phyloP scores from a whole-genome alignment of 306 rosid genomes.

The Vigna mungo region DNA sequence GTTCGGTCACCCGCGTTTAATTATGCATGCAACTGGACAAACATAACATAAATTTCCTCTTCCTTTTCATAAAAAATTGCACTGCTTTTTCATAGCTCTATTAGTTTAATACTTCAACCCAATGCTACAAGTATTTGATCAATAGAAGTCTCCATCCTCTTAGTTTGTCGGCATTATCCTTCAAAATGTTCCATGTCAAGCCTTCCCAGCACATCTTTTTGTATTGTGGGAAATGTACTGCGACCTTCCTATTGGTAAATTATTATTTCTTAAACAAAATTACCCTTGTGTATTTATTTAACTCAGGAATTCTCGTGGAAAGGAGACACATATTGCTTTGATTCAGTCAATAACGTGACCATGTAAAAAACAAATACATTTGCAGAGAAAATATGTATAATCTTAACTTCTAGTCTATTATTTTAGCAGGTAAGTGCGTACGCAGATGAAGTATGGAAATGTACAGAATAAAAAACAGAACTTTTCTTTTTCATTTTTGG shows the following conservation, averaged over 20 bases:
- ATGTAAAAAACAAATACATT: neutral
- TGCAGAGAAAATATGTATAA: neutral
- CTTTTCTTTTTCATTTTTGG: neutral
- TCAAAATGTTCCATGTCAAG: constrained; percentile 62
- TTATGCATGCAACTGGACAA: constrained; percentile 75
- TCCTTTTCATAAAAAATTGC: constrained; percentile 42
- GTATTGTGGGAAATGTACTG: constrained; percentile 11
- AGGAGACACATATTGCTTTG: constrained; percentile 14
- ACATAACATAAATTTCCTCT: constrained; percentile 53
- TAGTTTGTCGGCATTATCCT: constrained; percentile 71
- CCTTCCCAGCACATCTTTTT: constrained; percentile 38
- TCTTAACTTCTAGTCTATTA: neutral
- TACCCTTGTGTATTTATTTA: neutral
- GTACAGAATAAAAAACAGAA: neutral
- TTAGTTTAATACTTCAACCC: constrained; percentile 55
- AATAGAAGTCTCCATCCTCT: constrained; percentile 70
- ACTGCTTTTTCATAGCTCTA: constrained; percentile 56
- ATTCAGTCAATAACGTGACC: constrained; percentile 39
- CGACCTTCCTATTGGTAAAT: constrained; percentile 27
- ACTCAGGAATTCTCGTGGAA: constrained; percentile 28
- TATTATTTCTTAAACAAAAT: neutral
- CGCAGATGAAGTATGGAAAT: constrained; percentile 7
- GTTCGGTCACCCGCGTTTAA: constrained; percentile 61
- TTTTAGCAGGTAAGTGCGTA: neutral
- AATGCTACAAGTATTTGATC: constrained; percentile 44